Base-by-base conservation (phyloP, 345 rosid genomes). In the Arabis hirsuta region DNA sequence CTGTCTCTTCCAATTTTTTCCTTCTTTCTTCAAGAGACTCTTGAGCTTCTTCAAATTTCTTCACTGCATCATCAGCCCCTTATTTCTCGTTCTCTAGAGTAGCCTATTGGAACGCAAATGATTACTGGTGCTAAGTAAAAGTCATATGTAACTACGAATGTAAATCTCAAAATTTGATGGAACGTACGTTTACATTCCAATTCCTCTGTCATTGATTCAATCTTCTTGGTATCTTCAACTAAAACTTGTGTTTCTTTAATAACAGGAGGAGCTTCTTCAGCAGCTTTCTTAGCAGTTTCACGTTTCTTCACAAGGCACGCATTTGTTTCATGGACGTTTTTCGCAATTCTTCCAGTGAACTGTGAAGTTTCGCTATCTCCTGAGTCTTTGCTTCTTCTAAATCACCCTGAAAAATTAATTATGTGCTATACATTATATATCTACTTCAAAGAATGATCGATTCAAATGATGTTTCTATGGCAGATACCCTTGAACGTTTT, bases 1-100 rank as follows among this genome's bases (percentile, higher is more conserved):
- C 96, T 7, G 92, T 67, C 62, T 90, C 97, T 69, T 88, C 98
- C 63, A 90, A 46, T 60, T 84, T 90, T 65, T 67, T 82, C 45
- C 36, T 36, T 66, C 71, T 85, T 32, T 83, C 90, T 77, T 93
- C 97, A 14, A 77, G 81, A 16, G 71, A 39, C 65, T 73, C 85
- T 72, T 80, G 78, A 61, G 73, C 71, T 80, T 87, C 98, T 44
- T 79, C 80, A 48, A 69, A 81, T 73, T 86, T 90, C 72, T 42
- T 81, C 63, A 81, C 85, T n/a, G 82, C 78, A 26, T 83, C 90
- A 51, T 85, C 79, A 36, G 88, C 96, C 62, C 87, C 79, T 76
- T 80, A 78, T 78, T 85, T 82, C 75, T 90, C 97, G 8, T 85
- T 82, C 32, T 90, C 84, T 70, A 93, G 53, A 61, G 83, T 65